phyloP scores from a whole-genome alignment of 495 filamentous ascomycete genomes.

The Penicillium verhagenii region DNA sequence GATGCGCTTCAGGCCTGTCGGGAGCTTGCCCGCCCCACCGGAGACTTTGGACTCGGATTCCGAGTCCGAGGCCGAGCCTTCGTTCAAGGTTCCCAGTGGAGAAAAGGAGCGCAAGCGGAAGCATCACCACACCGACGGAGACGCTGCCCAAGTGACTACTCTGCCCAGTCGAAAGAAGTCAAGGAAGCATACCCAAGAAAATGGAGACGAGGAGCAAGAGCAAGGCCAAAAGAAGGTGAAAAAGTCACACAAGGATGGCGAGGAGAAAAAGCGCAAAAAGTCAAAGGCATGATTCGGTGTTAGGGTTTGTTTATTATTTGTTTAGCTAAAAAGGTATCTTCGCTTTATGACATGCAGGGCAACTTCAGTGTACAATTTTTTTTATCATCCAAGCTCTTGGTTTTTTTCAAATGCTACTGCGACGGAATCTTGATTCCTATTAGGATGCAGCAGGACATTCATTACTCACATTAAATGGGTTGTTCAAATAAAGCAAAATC shows the following conservation, averaged over 20 bases:
- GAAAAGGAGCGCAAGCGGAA: slow-evolving; percentile 45
- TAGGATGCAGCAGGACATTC: neutral
- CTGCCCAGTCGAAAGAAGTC: slow-evolving; percentile 43
- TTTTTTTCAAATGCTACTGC: neutral
- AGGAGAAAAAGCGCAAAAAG: slow-evolving; percentile 48
- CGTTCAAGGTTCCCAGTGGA: slow-evolving; percentile 34
- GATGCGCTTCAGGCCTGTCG: slow-evolving; percentile 60
- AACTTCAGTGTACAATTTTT: slow-evolving; percentile 25
- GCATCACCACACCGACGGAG: slow-evolving; percentile 38
- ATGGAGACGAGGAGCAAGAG: slow-evolving; percentile 13
- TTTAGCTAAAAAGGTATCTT: slow-evolving; percentile 27
- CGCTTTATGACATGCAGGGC: slow-evolving; percentile 16
- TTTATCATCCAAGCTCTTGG: neutral
- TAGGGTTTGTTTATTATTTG: slow-evolving; percentile 12
- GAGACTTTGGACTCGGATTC: slow-evolving; percentile 50
- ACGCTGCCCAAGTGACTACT: slow-evolving; percentile 25
- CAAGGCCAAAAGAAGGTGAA: slow-evolving; percentile 34
- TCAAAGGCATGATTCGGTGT: slow-evolving; percentile 36
- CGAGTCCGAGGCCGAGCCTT: slow-evolving; percentile 44
- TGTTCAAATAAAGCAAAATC: neutral
- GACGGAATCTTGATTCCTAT: neutral
- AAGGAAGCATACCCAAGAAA: slow-evolving; percentile 37
- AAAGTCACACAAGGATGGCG: slow-evolving; percentile 41
- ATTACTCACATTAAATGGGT: neutral
- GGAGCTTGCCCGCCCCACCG: slow-evolving; percentile 42